Conservation (phyloP, 345 rosid genomes). For the Conringia planisiliqua region DNA sequence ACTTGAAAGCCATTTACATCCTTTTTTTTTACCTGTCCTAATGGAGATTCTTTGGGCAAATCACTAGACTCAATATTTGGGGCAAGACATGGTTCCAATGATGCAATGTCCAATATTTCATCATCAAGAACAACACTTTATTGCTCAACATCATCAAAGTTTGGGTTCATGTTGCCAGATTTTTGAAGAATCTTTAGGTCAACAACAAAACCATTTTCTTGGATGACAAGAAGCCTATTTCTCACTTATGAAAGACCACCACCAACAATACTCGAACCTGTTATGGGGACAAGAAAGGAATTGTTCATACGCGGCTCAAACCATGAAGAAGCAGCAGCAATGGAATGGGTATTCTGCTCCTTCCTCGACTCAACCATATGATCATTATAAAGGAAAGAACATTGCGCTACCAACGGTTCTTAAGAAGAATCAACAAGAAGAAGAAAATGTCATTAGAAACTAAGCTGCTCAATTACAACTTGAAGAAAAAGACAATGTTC, state of each 20-base stretch:
- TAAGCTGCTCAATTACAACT: neutral
- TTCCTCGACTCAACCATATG: neutral
- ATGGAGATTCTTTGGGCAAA: neutral
- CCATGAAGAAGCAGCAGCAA: neutral
- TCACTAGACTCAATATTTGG: neutral
- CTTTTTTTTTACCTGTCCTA: neutral
- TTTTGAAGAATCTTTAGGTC: neutral
- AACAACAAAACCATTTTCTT: neutral
- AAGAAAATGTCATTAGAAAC: neutral
- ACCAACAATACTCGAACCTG: neutral
- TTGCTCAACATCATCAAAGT: neutral
- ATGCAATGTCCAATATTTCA: neutral
- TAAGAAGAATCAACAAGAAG: neutral
- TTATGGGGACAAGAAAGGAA: neutral
- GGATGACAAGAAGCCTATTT: neutral
- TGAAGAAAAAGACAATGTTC: neutral
- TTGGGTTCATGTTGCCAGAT: neutral
- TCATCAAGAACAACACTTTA: neutral
- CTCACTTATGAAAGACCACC: neutral
- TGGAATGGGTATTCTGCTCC: neutral
- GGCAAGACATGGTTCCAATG: neutral
- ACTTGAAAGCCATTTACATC: neutral
- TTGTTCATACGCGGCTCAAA: neutral
- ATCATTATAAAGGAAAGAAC: neutral
- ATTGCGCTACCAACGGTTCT: neutral